Conservation (phyloP, 164 flowering plant genomes). For the Vitis riparia region DNA sequence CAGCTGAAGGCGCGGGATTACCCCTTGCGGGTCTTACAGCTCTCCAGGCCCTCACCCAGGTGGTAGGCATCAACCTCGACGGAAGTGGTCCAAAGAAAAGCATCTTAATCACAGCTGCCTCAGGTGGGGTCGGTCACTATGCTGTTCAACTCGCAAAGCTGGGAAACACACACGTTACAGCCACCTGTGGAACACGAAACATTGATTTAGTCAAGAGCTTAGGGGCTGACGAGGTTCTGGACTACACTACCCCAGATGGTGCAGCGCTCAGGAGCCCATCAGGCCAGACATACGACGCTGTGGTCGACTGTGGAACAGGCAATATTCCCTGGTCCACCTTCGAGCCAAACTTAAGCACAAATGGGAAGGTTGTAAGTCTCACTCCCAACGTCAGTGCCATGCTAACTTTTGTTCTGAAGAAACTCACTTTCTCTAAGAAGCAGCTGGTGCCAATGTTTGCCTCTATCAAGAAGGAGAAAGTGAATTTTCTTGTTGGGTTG, state of each 20-base stretch:
- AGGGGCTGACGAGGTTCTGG: conserved; percentile 28
- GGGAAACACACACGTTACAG: no score
- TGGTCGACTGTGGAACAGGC: conserved; percentile 22
- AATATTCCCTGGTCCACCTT: conserved; percentile 28
- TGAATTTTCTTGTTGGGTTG: conserved; percentile 23
- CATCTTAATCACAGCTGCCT: conserved; percentile 42
- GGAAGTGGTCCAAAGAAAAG: conserved; percentile 19
- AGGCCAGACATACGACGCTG: conserved; percentile 31
- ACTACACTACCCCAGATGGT: conserved; percentile 33
- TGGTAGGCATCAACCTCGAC: conserved; percentile 32
- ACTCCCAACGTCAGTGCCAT: conserved; percentile 19
- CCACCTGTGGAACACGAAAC: no score
- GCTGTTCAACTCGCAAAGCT: no score
- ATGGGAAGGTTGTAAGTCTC: conserved; percentile 28
- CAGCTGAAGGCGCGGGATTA: no score
- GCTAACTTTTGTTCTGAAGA: conserved; percentile 18
- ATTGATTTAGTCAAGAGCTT: no score
- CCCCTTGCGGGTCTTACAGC: conserved; percentile 20
- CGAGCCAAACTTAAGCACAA: conserved; percentile 17
- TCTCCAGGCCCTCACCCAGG: conserved; percentile 27
- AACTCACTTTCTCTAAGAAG: conserved; percentile 28
- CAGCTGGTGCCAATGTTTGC: conserved; percentile 19
- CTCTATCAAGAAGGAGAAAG: conserved; percentile 16
- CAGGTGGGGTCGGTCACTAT: conserved; percentile 30
- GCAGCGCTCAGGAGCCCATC: conserved; percentile 34